Evolutionary conservation across 441 rosid species (phyloP), one percentile per base, ranked within the genome.

Genomic region (Dalechampia spathulata): DNA sequence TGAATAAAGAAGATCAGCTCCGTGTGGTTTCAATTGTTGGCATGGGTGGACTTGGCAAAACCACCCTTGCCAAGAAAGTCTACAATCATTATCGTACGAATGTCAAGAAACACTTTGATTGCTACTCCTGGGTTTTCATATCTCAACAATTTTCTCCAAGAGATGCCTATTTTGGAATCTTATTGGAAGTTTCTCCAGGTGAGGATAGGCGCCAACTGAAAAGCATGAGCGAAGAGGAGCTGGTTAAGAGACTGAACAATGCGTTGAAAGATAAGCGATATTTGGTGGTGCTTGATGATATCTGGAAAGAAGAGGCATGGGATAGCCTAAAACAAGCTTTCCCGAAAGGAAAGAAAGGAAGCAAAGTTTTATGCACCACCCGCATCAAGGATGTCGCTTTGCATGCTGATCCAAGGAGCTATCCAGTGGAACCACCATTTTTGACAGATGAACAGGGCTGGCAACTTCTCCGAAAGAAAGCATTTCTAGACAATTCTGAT

Each of bases 281-380:
- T 41, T 68, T 72, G 55, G 62, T 67, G 56, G 64, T 75, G 5
- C 72, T 72, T 45, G 77, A 75, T 15, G 77, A 72, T 32, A 62
- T 65, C 6, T 66, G 77, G 80, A 52, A 49, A 3, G 5, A 30
- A 0, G 63, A 72, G 25, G 67, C 72, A 19, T 66, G 80, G 77
- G 60, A 60, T 22, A 0, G 22, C 61, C 27, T 72, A 0, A 60
- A 22, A 12, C 60, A 42, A 2, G 68, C 75, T 21, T 73, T 72
- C 14, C 73, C 56, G 0, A n/a, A 2, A n/a, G 59, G 26, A 9
- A 54, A 54, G 7, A 25, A 19, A 7, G 37, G 68, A 7, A 76
- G 76, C 70, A 73, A 70, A 60, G 38, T 76, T 40, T 38, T 76
- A 49, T 17, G 67, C 9, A 70, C 78, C 3, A 67, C 72, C 14